Base-by-base conservation (phyloP, 495 filamentous ascomycete species). In the Neurospora africana region DNA sequence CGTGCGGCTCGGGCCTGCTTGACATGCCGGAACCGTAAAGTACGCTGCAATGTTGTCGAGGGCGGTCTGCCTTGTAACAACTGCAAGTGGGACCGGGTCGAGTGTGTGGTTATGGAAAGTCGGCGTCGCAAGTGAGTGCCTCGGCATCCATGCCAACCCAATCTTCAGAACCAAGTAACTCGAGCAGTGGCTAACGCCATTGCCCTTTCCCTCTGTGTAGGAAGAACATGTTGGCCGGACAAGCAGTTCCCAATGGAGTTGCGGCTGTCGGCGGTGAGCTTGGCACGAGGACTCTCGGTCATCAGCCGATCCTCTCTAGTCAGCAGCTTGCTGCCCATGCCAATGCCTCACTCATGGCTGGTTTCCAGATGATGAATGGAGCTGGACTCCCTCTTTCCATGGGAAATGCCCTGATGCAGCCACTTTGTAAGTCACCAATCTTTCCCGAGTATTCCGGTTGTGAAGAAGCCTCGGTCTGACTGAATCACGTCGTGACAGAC, bases 11-110 rank as follows among this genome's bases (percentile, higher is more conserved):
- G 94, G 70, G 94, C 94, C 30, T 97, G 94, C 78, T 91, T 92
- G 75, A 92, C 90, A 75, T 97, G 94, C 78, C 86, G 94, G 70
- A 87, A 91, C 33, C 89, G 94, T 75, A 97, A 97, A 80, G 94
- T 97, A n/a, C 86, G 94, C 68, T 97, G 94, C 83, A 93, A 97
- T 83, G 94, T 97, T 72, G 92, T 94, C 61, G 92, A 96, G 75
- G 91, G 91, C 40, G 89, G 90, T 36, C 30, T 65, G 27, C 94
- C 94, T 6, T 97, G 94, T 79, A 93, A 91, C 23, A 97, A 97
- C 82, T 97, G 94, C 83, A 86, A 92, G 36, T 84, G 93, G 81
- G 94, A 97, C 79, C 89, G 92, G 75, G 93, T 97, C 70, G 91
- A 93, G 69, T 97, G 94, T 82, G 85, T 94, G 44, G 91, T 97